These are phyloP conservation scores for Penicillium psychrosexuale DNA, from an alignment of 2,329 filamentous ascomycete species.

Conservation along the genomic window DNA sequence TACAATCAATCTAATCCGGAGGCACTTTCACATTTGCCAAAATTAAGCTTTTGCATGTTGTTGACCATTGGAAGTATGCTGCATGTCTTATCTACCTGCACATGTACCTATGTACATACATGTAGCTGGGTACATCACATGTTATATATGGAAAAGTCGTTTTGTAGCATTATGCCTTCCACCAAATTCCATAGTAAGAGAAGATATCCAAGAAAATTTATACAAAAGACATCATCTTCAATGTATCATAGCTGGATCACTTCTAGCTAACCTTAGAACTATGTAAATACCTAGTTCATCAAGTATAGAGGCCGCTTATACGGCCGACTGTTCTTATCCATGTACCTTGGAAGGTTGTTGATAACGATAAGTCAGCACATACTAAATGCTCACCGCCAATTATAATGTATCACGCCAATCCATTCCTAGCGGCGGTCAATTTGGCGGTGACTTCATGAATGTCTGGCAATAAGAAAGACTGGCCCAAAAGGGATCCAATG, in stretches of 20 bases:
- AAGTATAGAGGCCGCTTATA: neutral
- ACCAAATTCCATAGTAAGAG: neutral
- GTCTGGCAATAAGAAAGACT: constrained; percentile 18
- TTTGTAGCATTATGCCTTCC: neutral
- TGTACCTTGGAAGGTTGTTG: too few species aligned
- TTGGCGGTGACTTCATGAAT: constrained; percentile 12
- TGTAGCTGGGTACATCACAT: neutral
- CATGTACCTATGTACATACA: neutral
- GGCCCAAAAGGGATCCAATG: constrained; percentile 25
- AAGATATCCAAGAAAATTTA: too few species aligned
- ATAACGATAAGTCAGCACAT: constrained; percentile 2
- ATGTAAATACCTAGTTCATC: neutral
- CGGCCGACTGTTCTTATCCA: neutral
- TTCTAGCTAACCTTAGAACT: too few species aligned
- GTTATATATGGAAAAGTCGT: neutral
- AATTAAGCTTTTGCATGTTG: neutral
- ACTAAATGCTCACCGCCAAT: neutral
- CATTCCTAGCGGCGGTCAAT: constrained; percentile 3
- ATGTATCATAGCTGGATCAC: neutral
- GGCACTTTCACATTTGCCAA: neutral
- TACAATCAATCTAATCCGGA: neutral
- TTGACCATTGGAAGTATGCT: too few species aligned
- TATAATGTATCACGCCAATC: neutral
- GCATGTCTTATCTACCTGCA: neutral
- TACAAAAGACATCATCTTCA: neutral